Percentiles rank a stretch among this genome's conserved stretches.
These are phyloP conservation scores for Casuarina glauca DNA, from an alignment of 306 rosid species.

Conservation along the genomic window DNA sequence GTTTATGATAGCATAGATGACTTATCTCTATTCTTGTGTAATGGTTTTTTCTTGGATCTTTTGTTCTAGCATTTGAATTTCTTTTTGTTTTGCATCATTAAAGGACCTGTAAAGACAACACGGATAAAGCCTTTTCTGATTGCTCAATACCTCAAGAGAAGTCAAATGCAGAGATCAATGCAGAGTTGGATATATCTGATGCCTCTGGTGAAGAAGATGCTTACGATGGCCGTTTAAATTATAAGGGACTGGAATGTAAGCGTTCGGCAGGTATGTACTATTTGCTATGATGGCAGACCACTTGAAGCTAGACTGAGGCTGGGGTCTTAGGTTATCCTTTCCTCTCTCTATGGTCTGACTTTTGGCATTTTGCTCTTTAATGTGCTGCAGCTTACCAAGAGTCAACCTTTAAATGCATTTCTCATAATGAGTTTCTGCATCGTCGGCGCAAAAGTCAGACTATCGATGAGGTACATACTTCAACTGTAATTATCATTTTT, in stretches of 20 bases:
- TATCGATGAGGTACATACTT: slow-evolving; percentile 75
- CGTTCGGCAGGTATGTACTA: slow-evolving; percentile 51
- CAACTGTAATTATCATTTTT: slow-evolving; percentile 18
- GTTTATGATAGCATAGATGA: neutral
- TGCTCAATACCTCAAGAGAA: slow-evolving; percentile 93
- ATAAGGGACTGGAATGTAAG: slow-evolving; percentile 59
- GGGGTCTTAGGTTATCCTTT: slow-evolving; percentile 6
- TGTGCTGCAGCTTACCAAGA: slow-evolving; percentile 63
- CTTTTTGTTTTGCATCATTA: slow-evolving; percentile 26
- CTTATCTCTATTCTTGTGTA: neutral
- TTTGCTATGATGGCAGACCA: slow-evolving; percentile 18
- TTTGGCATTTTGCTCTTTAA: slow-evolving; percentile 23
- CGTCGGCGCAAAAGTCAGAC: slow-evolving; percentile 83
- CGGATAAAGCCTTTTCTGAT: slow-evolving; percentile 64
- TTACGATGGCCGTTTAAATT: slow-evolving; percentile 49
- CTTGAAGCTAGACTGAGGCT: slow-evolving; percentile 25
- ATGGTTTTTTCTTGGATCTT: neutral
- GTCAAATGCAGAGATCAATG: slow-evolving; percentile 91
- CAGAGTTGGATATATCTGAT: slow-evolving; percentile 90
- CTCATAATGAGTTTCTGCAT: slow-evolving; percentile 80
- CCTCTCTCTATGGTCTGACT: slow-evolving; percentile 22
- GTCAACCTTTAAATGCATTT: slow-evolving; percentile 60
- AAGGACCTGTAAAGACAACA: slow-evolving; percentile 90
- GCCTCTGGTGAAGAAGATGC: slow-evolving; percentile 95
- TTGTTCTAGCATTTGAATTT: slow-evolving; percentile 17